Conservation (phyloP, 1,284 basidiomycete genomes). For the Fomitiporia mediterranea region DNA sequence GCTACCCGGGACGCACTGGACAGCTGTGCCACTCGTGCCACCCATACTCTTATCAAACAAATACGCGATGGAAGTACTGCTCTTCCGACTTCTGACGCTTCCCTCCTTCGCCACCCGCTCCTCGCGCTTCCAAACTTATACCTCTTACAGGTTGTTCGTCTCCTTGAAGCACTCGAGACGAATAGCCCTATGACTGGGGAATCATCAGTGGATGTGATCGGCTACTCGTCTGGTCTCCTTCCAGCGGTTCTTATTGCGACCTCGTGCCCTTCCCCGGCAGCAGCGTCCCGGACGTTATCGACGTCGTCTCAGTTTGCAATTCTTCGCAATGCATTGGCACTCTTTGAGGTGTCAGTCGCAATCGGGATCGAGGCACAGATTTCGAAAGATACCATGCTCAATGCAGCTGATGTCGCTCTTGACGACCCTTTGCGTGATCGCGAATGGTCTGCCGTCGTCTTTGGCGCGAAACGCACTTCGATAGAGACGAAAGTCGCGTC, state of each 20-base stretch:
- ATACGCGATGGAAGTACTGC: slow-evolving; percentile 3
- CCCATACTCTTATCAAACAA: slow-evolving; percentile 3
- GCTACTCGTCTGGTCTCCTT: slow-evolving; percentile 19
- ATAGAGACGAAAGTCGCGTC: slow-evolving; percentile 9
- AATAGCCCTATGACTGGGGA: background rate
- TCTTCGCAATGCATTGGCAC: slow-evolving; percentile 12
- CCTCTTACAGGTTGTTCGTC: slow-evolving; percentile 16
- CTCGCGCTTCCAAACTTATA: slow-evolving; percentile 19
- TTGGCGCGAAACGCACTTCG: slow-evolving; percentile 12
- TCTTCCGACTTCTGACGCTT: slow-evolving; percentile 9
- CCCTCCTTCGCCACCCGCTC: slow-evolving; percentile 12
- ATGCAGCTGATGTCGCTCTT: slow-evolving; percentile 4
- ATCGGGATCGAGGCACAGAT: slow-evolving; percentile 16
- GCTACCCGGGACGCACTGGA: background rate
- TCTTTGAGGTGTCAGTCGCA: slow-evolving; percentile 12
- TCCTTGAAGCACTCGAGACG: slow-evolving; percentile 14
- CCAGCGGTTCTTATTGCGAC: slow-evolving; percentile 20
- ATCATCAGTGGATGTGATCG: slow-evolving; percentile 7
- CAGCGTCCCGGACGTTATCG: background rate
- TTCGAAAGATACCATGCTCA: slow-evolving; percentile 9
- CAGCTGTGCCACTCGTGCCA: slow-evolving; percentile 11
- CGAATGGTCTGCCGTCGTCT: slow-evolving; percentile 17
- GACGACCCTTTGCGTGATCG: slow-evolving; percentile 16
- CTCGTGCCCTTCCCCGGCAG: slow-evolving; percentile 8
- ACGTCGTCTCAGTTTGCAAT: slow-evolving; percentile 1